Conservation (phyloP, 768 basidiomycete species). For the Tulasnella sp. region DNA sequence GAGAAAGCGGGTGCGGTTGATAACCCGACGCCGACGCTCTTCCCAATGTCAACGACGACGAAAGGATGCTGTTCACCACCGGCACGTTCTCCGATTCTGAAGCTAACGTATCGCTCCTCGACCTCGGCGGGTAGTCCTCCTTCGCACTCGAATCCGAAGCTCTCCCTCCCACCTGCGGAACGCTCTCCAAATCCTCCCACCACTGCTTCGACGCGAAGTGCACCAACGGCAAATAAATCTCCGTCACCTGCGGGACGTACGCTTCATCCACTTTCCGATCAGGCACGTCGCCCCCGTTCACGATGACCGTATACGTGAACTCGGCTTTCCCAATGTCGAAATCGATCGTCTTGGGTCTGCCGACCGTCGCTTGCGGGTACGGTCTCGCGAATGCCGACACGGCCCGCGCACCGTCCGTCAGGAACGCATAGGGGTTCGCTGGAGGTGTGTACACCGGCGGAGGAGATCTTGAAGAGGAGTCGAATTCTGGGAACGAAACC, state of each 20-base stretch:
- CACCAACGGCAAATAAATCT: conserved; percentile 83
- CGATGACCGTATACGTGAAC: conserved; percentile 62
- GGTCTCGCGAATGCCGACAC: conserved; percentile 79
- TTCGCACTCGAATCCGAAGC: conserved; percentile 24
- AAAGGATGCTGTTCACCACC: background rate
- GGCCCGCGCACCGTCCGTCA: conserved; percentile 81
- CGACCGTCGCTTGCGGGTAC: conserved; percentile 69
- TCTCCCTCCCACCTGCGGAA: background rate
- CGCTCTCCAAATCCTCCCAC: conserved; percentile 9
- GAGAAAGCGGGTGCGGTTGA: conserved; percentile 4
- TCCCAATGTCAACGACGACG: background rate
- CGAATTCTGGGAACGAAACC: background rate
- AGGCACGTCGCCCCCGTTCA: conserved; percentile 50
- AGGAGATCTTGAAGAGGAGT: background rate
- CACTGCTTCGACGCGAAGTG: conserved; percentile 59
- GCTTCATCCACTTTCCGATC: conserved; percentile 22
- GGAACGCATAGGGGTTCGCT: conserved; percentile 47
- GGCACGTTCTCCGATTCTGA: background rate
- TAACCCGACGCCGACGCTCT: background rate
- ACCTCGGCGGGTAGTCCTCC: conserved; percentile 8
- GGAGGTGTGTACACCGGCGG: background rate
- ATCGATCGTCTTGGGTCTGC: conserved; percentile 52
- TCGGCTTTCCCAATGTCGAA: conserved; percentile 67
- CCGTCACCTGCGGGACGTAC: conserved; percentile 49
- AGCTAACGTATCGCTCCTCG: conserved; percentile 18